A percentile compares a stretch with the other conserved stretches of the same genome.
Evolutionary conservation across 257 asterid genomes (phyloP).

Genomic region (Penstemon barbatus): DNA sequence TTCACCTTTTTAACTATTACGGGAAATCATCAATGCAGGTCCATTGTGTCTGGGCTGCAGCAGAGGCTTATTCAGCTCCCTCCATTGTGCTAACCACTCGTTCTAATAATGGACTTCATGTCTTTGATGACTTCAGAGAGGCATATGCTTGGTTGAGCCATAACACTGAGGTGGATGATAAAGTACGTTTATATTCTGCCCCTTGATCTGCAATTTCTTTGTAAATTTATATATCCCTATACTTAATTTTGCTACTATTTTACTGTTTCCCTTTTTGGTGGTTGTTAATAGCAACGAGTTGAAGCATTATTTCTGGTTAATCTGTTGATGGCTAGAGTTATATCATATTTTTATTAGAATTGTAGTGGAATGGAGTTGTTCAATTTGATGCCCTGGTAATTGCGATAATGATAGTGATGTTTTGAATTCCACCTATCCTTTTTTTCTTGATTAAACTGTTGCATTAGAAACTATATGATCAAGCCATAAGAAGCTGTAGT

Average conservation of each 20-base stretch:
- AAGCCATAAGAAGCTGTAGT: neutral
- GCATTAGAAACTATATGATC: neutral
- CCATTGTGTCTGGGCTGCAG: constrained; percentile 99
- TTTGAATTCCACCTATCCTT: neutral
- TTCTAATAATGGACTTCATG: constrained; percentile 85
- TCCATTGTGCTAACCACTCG: constrained; percentile 92
- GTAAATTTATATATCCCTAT: neutral
- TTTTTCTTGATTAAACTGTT: neutral
- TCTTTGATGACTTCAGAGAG: constrained; percentile 99
- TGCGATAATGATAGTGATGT: neutral
- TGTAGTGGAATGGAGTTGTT: neutral
- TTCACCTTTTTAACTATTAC: constrained; percentile 30
- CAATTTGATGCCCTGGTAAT: neutral
- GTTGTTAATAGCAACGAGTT: neutral
- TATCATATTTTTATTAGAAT: neutral
- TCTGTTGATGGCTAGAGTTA: neutral
- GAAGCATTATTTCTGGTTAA: neutral
- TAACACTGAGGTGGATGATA: constrained; percentile 97
- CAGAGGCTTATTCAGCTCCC: constrained; percentile 99
- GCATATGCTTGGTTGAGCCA: constrained; percentile 98
- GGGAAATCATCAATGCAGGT: constrained; percentile 46
- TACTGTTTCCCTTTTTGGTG: neutral
- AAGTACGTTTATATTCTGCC: constrained; percentile 52
- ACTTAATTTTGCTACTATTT: neutral
- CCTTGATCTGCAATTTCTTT: constrained; percentile 5